Evolutionary conservation across 805 yeast species (phyloP).

Genomic region (Ogataea saltuana): DNA sequence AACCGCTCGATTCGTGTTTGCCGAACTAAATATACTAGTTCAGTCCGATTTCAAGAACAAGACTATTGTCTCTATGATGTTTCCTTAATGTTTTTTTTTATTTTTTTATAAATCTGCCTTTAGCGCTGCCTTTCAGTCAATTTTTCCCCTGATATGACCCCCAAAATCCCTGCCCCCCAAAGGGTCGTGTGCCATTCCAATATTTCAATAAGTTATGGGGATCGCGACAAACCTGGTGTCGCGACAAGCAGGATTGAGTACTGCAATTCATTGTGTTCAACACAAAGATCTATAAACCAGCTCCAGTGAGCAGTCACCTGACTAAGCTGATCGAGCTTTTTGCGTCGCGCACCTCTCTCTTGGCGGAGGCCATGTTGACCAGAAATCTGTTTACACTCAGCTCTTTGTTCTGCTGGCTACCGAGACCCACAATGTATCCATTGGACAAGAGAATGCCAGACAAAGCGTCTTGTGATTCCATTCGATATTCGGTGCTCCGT

Average conservation of each 20-base stretch:
- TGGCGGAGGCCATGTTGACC: constrained; percentile 14
- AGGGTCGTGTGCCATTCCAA: constrained; percentile 1
- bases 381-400: constrained; percentile 8
- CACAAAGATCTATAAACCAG: background rate
- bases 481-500: background rate
- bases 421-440: constrained; percentile 13
- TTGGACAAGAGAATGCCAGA: constrained; percentile 10
- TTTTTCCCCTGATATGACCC: background rate
- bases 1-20: background rate
- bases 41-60: constrained; percentile 2
- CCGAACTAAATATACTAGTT: background rate
- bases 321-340: constrained; percentile 3
- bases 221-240: background rate
- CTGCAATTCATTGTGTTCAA: background rate
- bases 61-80: constrained; percentile 1
- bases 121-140: background rate
- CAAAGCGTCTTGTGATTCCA: background rate
- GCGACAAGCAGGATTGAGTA: background rate
- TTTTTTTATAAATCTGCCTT: background rate
- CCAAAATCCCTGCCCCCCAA: background rate
- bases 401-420: constrained; percentile 4
- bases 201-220: no score
- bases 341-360: background rate
- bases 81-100: constrained; percentile 4
- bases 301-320: background rate